Conservation (phyloP, 345 rosid species). For the Melastoma malabathricum region DNA sequence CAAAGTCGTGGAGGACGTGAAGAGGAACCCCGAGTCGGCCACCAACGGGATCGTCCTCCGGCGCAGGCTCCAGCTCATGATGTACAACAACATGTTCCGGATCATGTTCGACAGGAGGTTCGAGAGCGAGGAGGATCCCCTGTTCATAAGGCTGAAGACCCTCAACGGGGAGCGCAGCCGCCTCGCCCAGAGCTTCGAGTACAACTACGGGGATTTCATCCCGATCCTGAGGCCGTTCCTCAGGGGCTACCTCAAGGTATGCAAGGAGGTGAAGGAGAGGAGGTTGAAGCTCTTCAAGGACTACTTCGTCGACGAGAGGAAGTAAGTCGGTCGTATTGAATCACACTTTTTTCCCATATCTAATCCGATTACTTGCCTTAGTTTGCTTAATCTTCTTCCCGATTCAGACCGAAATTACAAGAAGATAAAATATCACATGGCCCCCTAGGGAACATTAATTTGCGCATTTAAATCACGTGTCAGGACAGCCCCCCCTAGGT, state of each 20-base stretch:
- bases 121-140: conserved; percentile 79
- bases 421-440: no score
- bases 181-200: conserved; percentile 91
- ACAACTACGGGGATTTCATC: conserved; percentile 91
- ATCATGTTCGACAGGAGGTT: conserved; percentile 93
- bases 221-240: conserved; percentile 89
- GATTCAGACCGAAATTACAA: background rate
- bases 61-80: conserved; percentile 71
- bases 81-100: conserved; percentile 94
- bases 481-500: no score
- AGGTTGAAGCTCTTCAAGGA: conserved; percentile 83
- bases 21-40: conserved; percentile 60
- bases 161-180: conserved; percentile 93
- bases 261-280: conserved; percentile 72
- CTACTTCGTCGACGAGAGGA: conserved; percentile 81
- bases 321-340: no score
- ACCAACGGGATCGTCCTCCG: conserved; percentile 62
- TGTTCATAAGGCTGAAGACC: conserved; percentile 60
- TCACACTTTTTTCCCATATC: no score
- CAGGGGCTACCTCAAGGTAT: conserved; percentile 83
- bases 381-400: background rate
- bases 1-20: conserved; percentile 58
- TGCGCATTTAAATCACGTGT: no score
- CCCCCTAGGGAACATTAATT: no score
- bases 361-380: background rate